Conservation (phyloP, 1,284 basidiomycete genomes). For the Naganishia cerealis region DNA sequence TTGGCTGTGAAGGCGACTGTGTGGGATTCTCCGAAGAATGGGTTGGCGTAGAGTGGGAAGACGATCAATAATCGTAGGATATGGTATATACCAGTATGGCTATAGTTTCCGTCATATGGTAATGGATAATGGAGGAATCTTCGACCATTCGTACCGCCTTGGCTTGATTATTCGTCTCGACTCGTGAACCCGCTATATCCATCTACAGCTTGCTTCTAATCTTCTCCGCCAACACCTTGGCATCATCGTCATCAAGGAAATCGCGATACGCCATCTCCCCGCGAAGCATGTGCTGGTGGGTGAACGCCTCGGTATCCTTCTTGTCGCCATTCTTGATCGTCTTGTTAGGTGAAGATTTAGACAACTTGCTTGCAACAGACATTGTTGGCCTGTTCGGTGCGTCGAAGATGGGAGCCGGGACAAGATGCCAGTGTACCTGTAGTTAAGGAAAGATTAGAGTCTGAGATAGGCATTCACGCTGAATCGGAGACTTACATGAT, state of each 20-base stretch:
- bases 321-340: conserved; percentile 1
- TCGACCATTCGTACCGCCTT: not conserved
- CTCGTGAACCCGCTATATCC: not conserved
- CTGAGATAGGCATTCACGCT: too few species aligned
- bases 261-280: conserved; percentile 35
- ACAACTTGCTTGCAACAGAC: conserved; percentile 19
- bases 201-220: conserved; percentile 33
- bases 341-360: conserved; percentile 23
- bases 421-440: conserved; percentile 34
- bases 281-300: conserved; percentile 32
- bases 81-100: not conserved
- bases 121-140: too few species aligned
- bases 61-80: conserved; percentile 30
- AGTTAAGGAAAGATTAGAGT: not conserved
- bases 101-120: not conserved
- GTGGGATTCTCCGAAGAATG: conserved; percentile 53
- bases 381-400: conserved; percentile 16
- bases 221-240: conserved; percentile 28
- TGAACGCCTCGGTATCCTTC: conserved; percentile 12
- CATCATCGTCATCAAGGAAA: conserved; percentile 33
- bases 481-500: conserved; percentile 26
- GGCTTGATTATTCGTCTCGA: not conserved
- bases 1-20: conserved; percentile 52
- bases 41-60: conserved; percentile 55
- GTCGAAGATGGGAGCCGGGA: conserved; percentile 33